These are phyloP conservation scores for Coemansia sp. DNA, from an alignment of 192 early-diverging fungal genomes.

Conservation along the genomic window DNA sequence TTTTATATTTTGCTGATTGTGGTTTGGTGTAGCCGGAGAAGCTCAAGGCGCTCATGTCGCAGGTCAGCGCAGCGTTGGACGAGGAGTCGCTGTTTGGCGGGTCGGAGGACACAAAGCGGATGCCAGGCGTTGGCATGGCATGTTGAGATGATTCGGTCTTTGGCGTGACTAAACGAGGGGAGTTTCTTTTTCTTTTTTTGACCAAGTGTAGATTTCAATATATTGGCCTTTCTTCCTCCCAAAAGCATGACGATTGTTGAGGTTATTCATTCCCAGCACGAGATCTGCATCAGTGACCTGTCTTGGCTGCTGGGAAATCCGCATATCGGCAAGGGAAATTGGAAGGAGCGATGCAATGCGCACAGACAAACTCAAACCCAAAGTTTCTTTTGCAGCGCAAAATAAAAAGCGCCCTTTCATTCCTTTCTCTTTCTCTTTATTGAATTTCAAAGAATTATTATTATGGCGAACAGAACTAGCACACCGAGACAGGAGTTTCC, in stretches of 20 bases:
- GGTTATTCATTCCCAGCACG: not conserved
- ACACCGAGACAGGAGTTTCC: constrained; percentile 67
- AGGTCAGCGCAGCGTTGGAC: constrained; percentile 48
- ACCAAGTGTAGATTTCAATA: not conserved
- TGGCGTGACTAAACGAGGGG: not conserved
- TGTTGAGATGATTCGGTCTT: constrained; percentile 19
- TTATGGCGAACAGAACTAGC: not conserved
- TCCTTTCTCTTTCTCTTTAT: not conserved
- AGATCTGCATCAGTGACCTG: not conserved
- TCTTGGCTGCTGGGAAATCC: not conserved
- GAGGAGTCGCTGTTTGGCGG: constrained; percentile 29
- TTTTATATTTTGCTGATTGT: not conserved
- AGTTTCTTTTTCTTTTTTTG: not conserved
- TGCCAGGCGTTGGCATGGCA: constrained; percentile 22
- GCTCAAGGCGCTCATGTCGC: constrained; percentile 49
- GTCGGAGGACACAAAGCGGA: constrained; percentile 11
- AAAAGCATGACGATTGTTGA: no score
- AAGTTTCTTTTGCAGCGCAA: not conserved
- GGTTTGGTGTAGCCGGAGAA: constrained; percentile 36
- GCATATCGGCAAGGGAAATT: not conserved
- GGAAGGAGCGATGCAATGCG: not conserved
- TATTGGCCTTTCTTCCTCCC: no score
- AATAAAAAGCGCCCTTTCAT: not conserved
- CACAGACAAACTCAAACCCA: not conserved
- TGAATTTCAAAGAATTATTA: not conserved